A percentile compares a stretch with the other conserved stretches of the same genome.
phyloP scores from a whole-genome alignment of 495 filamentous ascomycete genomes.

The Pyrenopolyporus hunteri region DNA sequence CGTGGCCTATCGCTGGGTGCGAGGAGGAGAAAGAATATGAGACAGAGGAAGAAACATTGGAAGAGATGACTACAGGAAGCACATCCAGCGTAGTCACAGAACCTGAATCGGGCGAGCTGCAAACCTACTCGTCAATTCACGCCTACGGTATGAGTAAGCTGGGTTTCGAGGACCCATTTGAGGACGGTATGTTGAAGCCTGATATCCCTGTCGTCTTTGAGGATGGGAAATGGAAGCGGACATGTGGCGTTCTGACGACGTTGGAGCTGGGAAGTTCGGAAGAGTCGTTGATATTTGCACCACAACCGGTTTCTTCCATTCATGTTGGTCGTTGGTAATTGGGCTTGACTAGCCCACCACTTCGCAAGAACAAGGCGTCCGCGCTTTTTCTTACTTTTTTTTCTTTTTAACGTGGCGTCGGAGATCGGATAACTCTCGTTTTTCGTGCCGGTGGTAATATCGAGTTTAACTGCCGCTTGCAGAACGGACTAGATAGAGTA shows the following conservation, averaged over 20 bases:
- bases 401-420: background rate
- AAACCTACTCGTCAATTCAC: background rate
- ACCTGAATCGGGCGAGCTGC: background rate
- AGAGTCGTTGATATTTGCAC: conserved; percentile 21
- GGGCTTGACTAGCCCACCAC: too few species aligned
- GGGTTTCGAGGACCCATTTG: background rate
- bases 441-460: background rate
- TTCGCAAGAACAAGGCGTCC: too few species aligned
- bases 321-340: too few species aligned
- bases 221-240: background rate
- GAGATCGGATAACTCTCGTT: conserved; percentile 8
- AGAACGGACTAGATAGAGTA: conserved; percentile 6
- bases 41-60: background rate
- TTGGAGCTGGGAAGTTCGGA: background rate
- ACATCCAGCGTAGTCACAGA: background rate
- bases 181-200: background rate
- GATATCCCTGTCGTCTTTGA: background rate
- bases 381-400: background rate
- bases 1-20: background rate
- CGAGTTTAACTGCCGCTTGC: background rate
- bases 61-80: background rate
- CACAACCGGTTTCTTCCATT: too few species aligned
- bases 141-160: background rate
- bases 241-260: background rate
- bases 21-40: conserved; percentile 2